Percentiles rank a stretch among this genome's conserved stretches.
These are phyloP conservation scores for Camelina laxa DNA, from an alignment of 345 rosid genomes.

Conservation along the genomic window DNA sequence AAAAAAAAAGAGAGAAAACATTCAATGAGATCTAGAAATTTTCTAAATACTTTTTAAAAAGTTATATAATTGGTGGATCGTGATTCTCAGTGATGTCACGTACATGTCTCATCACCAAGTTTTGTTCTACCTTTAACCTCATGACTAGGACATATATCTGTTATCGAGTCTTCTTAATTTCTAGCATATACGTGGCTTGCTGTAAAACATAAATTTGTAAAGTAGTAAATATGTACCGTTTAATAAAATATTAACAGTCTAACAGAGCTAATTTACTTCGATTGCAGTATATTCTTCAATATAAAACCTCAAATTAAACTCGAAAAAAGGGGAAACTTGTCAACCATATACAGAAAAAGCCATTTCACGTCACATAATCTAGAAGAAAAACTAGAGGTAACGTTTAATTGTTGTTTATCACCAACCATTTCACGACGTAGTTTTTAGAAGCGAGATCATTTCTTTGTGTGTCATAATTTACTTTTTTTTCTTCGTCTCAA, in stretches of 20 bases:
- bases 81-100: slow-evolving; percentile 23
- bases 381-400: slow-evolving; percentile 19
- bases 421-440: slow-evolving; percentile 5
- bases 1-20: too few relatives aligned
- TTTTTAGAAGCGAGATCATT: background rate
- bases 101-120: slow-evolving; percentile 20
- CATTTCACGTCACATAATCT: background rate
- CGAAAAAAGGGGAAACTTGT: slow-evolving; percentile 14
- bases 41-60: background rate
- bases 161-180: background rate
- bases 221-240: background rate
- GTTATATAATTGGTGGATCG: background rate
- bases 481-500: background rate
- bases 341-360: background rate
- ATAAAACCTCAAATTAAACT: slow-evolving; percentile 22
- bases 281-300: background rate
- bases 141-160: slow-evolving; percentile 31
- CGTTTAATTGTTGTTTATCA: slow-evolving; percentile 1
- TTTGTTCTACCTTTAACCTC: slow-evolving; percentile 7
- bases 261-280: background rate
- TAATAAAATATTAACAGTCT: too few relatives aligned
- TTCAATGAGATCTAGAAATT: background rate
- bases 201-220: background rate
- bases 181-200: background rate
- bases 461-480: background rate